Conservation (phyloP, 768 basidiomycete genomes). For the Mycena galericulata region DNA sequence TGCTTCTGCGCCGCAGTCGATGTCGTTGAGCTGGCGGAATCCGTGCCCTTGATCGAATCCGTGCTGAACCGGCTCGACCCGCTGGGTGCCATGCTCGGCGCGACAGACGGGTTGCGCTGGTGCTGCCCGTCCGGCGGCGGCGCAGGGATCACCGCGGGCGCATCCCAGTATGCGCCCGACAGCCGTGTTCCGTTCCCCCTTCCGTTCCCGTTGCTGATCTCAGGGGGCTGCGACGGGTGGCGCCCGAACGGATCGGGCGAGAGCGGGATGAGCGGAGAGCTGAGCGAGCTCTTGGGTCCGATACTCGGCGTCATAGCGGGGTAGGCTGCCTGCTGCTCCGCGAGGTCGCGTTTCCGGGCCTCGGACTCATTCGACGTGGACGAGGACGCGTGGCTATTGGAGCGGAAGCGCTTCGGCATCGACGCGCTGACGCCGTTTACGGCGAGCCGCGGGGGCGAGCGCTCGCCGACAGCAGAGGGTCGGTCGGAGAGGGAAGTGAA, state of each 20-base stretch:
- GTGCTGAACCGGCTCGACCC: conserved; percentile 79
- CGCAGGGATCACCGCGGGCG: conserved; percentile 31
- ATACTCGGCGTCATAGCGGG: conserved; percentile 48
- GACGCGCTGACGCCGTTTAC: conserved; percentile 77
- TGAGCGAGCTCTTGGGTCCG: conserved; percentile 41
- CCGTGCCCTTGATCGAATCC: conserved; percentile 67
- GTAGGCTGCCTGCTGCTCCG: conserved; percentile 59
- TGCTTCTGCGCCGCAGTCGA: conserved; percentile 40
- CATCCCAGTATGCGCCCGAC: conserved; percentile 60
- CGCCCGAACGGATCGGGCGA: conserved; percentile 88
- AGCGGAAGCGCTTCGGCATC: conserved; percentile 62
- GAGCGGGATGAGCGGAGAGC: conserved; percentile 81
- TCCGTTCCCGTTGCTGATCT: conserved; percentile 20
- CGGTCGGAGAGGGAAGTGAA: conserved; percentile 48
- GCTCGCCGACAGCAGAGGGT: conserved; percentile 42
- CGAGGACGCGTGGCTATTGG: conserved; percentile 31
- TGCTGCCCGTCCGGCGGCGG: conserved; percentile 37
- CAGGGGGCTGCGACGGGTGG: conserved; percentile 61
- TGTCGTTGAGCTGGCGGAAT: conserved; percentile 42
- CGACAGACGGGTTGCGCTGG: no score
- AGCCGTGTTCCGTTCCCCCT: conserved; percentile 40
- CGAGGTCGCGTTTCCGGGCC: conserved; percentile 61
- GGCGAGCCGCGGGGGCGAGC: conserved; percentile 71
- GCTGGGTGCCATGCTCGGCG: conserved; percentile 21
- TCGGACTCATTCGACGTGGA: conserved; percentile 58